A percentile compares a stretch with the other conserved stretches of the same genome.
Conservation (phyloP, 352 stramenopile genomes). For the Pythium chondricola region DNA sequence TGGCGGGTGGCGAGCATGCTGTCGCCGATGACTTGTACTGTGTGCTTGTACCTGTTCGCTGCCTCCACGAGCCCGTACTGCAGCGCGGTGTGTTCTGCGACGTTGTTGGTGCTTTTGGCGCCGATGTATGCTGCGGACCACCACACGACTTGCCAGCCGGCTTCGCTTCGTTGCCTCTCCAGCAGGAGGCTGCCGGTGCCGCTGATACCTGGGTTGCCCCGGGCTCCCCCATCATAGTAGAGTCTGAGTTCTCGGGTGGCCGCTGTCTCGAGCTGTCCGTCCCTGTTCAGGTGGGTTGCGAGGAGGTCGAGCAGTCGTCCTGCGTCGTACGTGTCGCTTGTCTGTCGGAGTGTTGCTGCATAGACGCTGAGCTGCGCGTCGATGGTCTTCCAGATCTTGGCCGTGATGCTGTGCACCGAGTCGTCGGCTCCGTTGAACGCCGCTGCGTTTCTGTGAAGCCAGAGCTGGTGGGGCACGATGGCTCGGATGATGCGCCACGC, state of each 20-base stretch:
- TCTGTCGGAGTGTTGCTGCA: not conserved
- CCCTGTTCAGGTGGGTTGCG: too few relatives aligned
- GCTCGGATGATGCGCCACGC: conserved; percentile 1
- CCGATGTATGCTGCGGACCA: conserved; percentile 3
- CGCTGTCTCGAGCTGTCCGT: too few relatives aligned
- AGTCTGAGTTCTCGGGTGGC: not conserved
- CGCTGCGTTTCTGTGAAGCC: conserved; percentile 1
- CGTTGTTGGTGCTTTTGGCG: not conserved
- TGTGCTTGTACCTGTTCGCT: too few relatives aligned
- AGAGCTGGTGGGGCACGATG: conserved; percentile 1
- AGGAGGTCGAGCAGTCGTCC: too few relatives aligned
- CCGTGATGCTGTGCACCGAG: not conserved
- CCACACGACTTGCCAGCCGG: not conserved
- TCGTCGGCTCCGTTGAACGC: not conserved
- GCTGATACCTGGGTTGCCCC: not conserved
- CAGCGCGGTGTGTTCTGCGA: too few relatives aligned
- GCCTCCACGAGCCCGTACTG: too few relatives aligned
- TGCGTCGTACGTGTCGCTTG: too few relatives aligned
- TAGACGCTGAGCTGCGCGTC: not conserved
- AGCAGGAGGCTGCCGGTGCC: conserved; percentile 1
- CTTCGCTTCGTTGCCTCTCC: not conserved
- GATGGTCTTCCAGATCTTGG: not conserved
- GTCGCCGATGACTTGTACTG: not conserved
- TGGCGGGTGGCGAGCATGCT: not conserved
- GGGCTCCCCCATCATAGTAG: conserved; percentile 3